A percentile compares a stretch with the other conserved stretches of the same genome.
These are phyloP conservation scores for Boletus reticulatus DNA, from an alignment of 768 basidiomycete species.

Conservation along the genomic window DNA sequence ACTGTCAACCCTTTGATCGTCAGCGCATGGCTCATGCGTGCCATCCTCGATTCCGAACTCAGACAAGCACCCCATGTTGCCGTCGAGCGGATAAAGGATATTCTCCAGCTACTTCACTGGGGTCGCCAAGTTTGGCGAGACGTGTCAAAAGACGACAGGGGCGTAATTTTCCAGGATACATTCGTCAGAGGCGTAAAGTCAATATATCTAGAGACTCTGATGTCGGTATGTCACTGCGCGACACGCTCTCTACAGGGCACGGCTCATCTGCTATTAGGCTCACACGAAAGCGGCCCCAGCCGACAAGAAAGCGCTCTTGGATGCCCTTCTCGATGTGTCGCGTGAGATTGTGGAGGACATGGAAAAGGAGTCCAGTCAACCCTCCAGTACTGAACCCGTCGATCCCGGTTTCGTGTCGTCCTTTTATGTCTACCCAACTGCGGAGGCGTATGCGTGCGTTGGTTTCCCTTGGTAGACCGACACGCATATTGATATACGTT, in stretches of 20 bases:
- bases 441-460: not conserved
- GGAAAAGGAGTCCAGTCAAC: not conserved
- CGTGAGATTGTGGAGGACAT: not conserved
- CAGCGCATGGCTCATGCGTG: not conserved
- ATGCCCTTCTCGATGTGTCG: not conserved
- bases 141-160: not conserved
- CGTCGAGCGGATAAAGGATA: not conserved
- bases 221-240: not conserved
- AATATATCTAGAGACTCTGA: not conserved
- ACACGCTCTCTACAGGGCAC: not conserved
- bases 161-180: not conserved
- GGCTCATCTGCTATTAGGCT: not conserved
- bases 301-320: not conserved
- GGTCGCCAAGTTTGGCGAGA: conserved; percentile 6
- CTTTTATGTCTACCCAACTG: not conserved
- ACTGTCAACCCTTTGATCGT: not conserved
- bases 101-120: not conserved
- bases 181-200: not conserved
- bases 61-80: not conserved
- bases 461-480: not conserved
- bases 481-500: not conserved
- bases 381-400: not conserved
- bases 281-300: not conserved
- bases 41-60: not conserved
- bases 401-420: conserved; percentile 1